phyloP scores from a whole-genome alignment of 495 filamentous ascomycete genomes.

The Penicillium psychrofluorescens region DNA sequence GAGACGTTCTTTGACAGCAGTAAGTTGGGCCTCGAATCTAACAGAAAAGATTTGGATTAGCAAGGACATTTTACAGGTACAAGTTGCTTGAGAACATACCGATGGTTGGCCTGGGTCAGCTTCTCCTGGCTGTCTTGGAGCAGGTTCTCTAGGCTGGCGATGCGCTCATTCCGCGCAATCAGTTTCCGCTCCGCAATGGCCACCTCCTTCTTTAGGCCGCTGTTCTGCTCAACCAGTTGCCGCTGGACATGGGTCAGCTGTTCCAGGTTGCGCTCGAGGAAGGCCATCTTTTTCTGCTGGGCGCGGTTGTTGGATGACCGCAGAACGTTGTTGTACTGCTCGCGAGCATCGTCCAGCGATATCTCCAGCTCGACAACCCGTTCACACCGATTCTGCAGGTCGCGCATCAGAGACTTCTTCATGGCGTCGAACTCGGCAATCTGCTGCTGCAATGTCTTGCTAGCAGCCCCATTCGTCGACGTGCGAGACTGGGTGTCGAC shows the following conservation, averaged over 20 bases:
- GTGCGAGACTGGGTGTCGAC: constrained; percentile 67
- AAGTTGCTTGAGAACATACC: constrained; percentile 48
- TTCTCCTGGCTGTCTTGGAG: constrained; percentile 98
- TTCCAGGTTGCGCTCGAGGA: constrained; percentile 95
- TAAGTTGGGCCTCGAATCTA: constrained; percentile 95
- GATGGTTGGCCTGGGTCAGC: constrained; percentile 87
- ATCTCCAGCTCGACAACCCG: constrained; percentile 97
- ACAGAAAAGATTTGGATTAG: constrained; percentile 5
- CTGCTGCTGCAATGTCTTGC: constrained; percentile 95
- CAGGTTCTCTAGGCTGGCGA: constrained; percentile 81
- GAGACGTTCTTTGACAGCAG: constrained; percentile 93
- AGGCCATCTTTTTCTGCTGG: constrained; percentile 99
- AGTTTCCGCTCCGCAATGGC: constrained; percentile 97
- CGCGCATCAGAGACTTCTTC: constrained; percentile 99
- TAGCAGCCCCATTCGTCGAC: constrained; percentile 58
- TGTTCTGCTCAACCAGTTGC: constrained; percentile 96
- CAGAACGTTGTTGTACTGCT: constrained; percentile 98
- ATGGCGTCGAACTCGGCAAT: constrained; percentile 97
- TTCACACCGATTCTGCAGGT: constrained; percentile 96
- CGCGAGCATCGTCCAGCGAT: constrained; percentile 88
- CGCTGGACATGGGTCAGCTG: constrained; percentile 95
- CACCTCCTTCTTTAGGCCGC: constrained; percentile 94
- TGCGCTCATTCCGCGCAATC: constrained; percentile 92
- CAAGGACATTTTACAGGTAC: no score
- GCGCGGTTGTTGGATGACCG: constrained; percentile 93